Evolutionary conservation across 306 rosid genomes (phyloP).

Genomic region (Medicago lupulina): DNA sequence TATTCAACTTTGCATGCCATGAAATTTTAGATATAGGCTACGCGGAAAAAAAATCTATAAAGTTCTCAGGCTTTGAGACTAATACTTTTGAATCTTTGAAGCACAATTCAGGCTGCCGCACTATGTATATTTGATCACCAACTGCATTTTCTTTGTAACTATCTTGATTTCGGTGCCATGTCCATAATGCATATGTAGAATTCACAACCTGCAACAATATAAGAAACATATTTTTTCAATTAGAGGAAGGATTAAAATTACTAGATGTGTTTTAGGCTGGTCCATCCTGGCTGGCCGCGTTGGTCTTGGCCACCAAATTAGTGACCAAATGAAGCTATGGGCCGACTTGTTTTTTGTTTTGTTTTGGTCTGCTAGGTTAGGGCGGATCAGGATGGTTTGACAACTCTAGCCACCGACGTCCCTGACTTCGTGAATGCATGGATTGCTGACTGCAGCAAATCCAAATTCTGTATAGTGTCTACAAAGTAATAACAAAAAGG

Average conservation of each 20-base stretch:
- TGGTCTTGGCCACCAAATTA: too few relatives aligned
- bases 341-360: too few relatives aligned
- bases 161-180: conserved; percentile 94
- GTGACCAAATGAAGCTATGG: too few relatives aligned
- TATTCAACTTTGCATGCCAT: conserved; percentile 1
- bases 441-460: too few relatives aligned
- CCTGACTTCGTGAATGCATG: too few relatives aligned
- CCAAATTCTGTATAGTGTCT: too few relatives aligned
- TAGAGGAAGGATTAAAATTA: not conserved
- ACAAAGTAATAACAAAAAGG: too few relatives aligned
- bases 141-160: conserved; percentile 59
- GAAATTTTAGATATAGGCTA: not conserved
- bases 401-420: too few relatives aligned
- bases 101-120: conserved; percentile 78
- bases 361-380: too few relatives aligned
- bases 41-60: not conserved
- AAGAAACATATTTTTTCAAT: not conserved
- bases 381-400: too few relatives aligned
- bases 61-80: conserved; percentile 27
- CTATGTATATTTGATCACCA: conserved; percentile 84
- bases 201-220: conserved; percentile 66
- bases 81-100: conserved; percentile 50
- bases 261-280: too few relatives aligned
- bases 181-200: conserved; percentile 87
- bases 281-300: too few relatives aligned